phyloP scores from a whole-genome alignment of 345 rosid genomes.

The Eucalyptus lansdowneana region DNA sequence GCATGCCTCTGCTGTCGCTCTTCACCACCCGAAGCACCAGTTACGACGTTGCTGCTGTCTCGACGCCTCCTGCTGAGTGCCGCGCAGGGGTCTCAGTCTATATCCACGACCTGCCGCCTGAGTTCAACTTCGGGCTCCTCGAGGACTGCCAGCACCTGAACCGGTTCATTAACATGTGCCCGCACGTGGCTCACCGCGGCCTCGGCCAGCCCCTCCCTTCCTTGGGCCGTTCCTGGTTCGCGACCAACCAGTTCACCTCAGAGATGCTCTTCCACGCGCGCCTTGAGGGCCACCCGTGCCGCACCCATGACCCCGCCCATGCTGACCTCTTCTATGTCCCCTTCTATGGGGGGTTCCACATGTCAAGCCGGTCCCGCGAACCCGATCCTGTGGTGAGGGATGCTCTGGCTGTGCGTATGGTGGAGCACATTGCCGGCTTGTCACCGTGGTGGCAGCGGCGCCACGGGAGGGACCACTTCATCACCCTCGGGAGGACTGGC shows the following conservation, averaged over 20 bases:
- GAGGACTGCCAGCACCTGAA: conserved; percentile 27
- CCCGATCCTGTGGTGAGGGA: conserved; percentile 22
- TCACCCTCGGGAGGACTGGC: conserved; percentile 45
- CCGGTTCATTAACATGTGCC: conserved; percentile 43
- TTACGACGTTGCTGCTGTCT: neutral
- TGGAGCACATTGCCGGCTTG: conserved; percentile 5
- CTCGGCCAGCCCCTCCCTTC: conserved; percentile 19
- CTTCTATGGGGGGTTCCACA: conserved; percentile 52
- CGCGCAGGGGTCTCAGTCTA: neutral
- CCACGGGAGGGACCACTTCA: conserved; percentile 34
- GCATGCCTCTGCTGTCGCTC: neutral
- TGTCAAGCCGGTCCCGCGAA: conserved; percentile 35
- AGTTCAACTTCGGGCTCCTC: conserved; percentile 35
- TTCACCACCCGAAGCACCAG: neutral
- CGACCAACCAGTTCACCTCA: conserved; percentile 46
- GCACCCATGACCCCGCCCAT: conserved; percentile 24
- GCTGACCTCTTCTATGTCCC: conserved; percentile 43
- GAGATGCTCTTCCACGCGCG: conserved; percentile 60
- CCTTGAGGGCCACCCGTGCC: conserved; percentile 37
- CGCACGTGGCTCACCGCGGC: conserved; percentile 35
- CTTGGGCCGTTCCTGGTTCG: conserved; percentile 21
- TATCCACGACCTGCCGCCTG: conserved; percentile 28
- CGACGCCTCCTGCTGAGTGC: neutral
- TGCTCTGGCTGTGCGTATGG: conserved; percentile 21
- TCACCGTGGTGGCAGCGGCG: conserved; percentile 17